phyloP scores from a whole-genome alignment of 1,284 basidiomycete species.

The Melanopsichium pennsylvanicum region DNA sequence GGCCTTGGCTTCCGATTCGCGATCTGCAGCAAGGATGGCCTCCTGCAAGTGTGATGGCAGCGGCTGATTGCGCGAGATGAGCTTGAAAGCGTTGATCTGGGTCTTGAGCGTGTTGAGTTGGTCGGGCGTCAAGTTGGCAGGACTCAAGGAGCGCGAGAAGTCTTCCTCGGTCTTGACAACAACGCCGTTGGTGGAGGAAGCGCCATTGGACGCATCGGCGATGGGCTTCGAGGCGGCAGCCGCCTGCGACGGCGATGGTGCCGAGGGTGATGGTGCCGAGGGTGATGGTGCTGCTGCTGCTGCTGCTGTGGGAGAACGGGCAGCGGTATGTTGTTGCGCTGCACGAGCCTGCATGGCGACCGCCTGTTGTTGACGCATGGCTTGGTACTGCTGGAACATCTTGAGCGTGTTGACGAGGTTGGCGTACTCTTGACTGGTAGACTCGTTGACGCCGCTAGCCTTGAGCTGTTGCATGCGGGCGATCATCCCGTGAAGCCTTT shows the following conservation, averaged over 20 bases:
- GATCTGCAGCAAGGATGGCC: conserved; percentile 70
- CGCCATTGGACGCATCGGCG: conserved; percentile 17
- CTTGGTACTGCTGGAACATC: conserved; percentile 62
- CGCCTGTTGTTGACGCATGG: conserved; percentile 57
- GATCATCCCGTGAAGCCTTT: conserved; percentile 58
- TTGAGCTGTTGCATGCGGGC: conserved; percentile 66
- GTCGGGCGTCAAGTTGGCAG: conserved; percentile 72
- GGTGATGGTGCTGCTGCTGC: conserved; percentile 10
- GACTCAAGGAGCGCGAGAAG: conserved; percentile 37
- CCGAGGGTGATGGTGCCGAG: too few relatives aligned
- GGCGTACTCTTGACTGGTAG: conserved; percentile 65
- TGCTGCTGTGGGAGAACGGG: conserved; percentile 7
- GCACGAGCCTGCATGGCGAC: conserved; percentile 45
- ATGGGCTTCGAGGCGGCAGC: conserved; percentile 21
- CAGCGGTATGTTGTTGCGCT: conserved; percentile 13
- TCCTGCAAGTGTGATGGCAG: conserved; percentile 82
- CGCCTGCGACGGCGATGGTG: conserved; percentile 24
- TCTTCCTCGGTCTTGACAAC: conserved; percentile 39
- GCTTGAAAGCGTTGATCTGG: conserved; percentile 89
- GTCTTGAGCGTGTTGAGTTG: conserved; percentile 85
- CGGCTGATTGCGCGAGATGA: conserved; percentile 79
- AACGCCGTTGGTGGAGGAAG: conserved; percentile 26
- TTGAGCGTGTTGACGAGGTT: conserved; percentile 62
- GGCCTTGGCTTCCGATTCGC: conserved; percentile 67
- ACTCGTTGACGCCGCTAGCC: conserved; percentile 64